These are phyloP conservation scores for Puccinia polysora DNA, from an alignment of 1,284 basidiomycete genomes.

Conservation along the genomic window DNA sequence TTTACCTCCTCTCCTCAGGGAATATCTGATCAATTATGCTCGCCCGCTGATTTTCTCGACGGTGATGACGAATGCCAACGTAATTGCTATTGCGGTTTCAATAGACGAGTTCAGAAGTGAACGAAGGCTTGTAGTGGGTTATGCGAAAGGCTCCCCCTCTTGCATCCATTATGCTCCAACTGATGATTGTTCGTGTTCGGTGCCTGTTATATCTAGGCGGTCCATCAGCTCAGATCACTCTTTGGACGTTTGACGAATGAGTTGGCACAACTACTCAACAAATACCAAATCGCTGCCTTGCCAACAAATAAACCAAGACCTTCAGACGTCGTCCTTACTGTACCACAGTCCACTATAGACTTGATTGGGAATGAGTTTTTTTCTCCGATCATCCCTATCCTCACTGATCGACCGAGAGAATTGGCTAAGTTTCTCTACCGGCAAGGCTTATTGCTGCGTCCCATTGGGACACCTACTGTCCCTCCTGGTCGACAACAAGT, in stretches of 20 bases:
- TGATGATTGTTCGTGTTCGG: no score
- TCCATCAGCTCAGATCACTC: constrained; percentile 5
- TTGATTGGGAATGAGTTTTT: background rate
- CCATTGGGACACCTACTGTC: constrained; percentile 78
- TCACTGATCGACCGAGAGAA: constrained; percentile 68
- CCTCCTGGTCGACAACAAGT: constrained; percentile 76
- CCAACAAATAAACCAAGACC: background rate
- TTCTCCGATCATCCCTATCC: constrained; percentile 75
- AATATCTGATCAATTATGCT: constrained; percentile 88
- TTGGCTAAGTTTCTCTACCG: constrained; percentile 65
- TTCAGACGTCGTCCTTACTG: background rate
- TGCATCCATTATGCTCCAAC: background rate
- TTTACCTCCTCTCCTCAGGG: constrained; percentile 65
- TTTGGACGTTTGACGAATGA: constrained; percentile 1
- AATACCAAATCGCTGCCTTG: constrained; percentile 4
- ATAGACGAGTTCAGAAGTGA: constrained; percentile 34
- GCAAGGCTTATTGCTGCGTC: constrained; percentile 66
- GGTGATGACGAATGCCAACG: constrained; percentile 67
- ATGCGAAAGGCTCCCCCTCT: background rate
- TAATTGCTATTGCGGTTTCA: constrained; percentile 50
- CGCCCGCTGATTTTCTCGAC: constrained; percentile 86
- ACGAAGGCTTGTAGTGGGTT: constrained; percentile 13
- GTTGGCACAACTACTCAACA: background rate
- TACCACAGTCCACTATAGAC: constrained; percentile 5
- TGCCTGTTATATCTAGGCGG: constrained; percentile 34